Base-by-base conservation (phyloP, 2,329 filamentous ascomycete species). In the Cytospora leucostoma region DNA sequence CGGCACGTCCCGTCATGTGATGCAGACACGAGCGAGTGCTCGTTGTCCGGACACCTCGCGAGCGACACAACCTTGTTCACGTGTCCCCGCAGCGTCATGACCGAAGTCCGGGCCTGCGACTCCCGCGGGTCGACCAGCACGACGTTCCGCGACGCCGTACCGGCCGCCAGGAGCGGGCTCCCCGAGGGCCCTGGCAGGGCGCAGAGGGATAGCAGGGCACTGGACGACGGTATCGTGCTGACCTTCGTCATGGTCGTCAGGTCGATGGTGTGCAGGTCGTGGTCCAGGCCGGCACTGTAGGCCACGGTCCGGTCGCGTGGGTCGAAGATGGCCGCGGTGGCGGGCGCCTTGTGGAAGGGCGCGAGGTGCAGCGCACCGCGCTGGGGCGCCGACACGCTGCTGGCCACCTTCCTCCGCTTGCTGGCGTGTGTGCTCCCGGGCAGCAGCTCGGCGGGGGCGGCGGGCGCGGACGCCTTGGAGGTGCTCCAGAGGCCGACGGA, bases 41-140 rank as follows among this genome's bases (percentile, higher is more conserved):
- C 86, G 71, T 89, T 93, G 49, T 86, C 83, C 7, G 84, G 87
- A 47, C 78, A 80, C 11, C 79, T 73, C 17, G 75, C 74, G 37
- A 88, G 70, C 8, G 78, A 79, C 1, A 80, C 79, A 19, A 88
- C 81, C 78, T 85, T 85, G 78, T 97, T 97, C 65, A 87, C 87
- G 78, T 98, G 94, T 0, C 94, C 94, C 38, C 92, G 86, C 21
- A 97, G 85, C n/a, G 92, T 97, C 87, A 97, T 91, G 49, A 92
- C 91, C 12, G 89, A 87, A 32, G 94, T 90, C 1, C 88, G 84
- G 1, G 87, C 84, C 4, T 92, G 90, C 4, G 88, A 90, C 35
- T 86, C 89, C 59, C 95, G 87, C 4, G 94, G 94, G 75, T 99
- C 95, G 68, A 98, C 86, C n/a, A 99, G 84, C 0, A 92, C 94